Conservation (phyloP, 2,329 filamentous ascomycete genomes). For the Microdochium bolleyi region DNA sequence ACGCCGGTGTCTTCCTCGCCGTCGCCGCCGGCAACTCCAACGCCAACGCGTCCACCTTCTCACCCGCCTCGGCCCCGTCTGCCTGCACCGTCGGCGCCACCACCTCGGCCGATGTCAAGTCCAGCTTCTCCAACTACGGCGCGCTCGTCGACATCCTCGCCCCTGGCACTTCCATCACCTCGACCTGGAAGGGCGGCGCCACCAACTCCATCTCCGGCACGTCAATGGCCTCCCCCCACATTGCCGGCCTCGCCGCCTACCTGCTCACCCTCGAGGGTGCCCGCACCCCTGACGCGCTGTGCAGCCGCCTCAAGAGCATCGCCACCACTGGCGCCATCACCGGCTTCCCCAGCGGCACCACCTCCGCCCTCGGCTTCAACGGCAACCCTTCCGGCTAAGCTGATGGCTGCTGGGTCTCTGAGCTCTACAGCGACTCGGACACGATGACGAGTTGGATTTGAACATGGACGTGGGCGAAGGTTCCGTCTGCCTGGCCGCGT, state of each 20-base stretch:
- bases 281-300: slow-evolving; percentile 35
- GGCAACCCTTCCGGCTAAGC: slow-evolving; percentile 25
- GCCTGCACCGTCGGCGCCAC: slow-evolving; percentile 48
- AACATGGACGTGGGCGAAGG: no score
- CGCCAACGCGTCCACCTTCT: slow-evolving; percentile 32
- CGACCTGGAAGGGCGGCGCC: slow-evolving; percentile 30
- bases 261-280: slow-evolving; percentile 33
- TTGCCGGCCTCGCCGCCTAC: slow-evolving; percentile 27
- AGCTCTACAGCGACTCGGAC: no score
- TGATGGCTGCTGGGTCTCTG: no score
- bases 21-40: slow-evolving; percentile 48
- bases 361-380: slow-evolving; percentile 50
- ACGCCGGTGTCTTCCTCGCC: slow-evolving; percentile 40
- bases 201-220: slow-evolving; percentile 39
- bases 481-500: no score
- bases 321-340: slow-evolving; percentile 31
- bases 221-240: slow-evolving; percentile 25
- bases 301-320: slow-evolving; percentile 33
- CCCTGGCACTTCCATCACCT: slow-evolving; percentile 37
- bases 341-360: slow-evolving; percentile 31
- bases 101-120: slow-evolving; percentile 25
- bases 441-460: no score
- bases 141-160: slow-evolving; percentile 40
- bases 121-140: slow-evolving; percentile 46
- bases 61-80: slow-evolving; percentile 36